phyloP scores from a whole-genome alignment of 805 yeast genomes.

The Wickerhamiella alocasiicola region DNA sequence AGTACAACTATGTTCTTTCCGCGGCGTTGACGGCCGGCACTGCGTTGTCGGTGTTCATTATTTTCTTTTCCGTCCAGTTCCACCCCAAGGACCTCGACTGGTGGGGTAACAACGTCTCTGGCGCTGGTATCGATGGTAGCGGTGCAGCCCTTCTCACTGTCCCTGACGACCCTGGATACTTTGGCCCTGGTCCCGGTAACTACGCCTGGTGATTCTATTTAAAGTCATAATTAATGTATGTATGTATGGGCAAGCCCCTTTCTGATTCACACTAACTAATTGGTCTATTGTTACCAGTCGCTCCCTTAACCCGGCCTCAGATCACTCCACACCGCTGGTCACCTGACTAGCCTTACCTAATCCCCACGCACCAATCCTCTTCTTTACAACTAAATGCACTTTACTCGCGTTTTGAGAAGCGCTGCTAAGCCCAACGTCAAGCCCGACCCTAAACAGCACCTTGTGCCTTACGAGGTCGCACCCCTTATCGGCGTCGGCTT shows the following conservation, averaged over 20 bases:
- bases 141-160: constrained; percentile 11
- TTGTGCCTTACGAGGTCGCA: constrained; percentile 20
- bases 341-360: not conserved
- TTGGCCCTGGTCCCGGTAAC: constrained; percentile 22
- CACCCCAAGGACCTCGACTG: constrained; percentile 34
- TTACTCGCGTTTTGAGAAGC: constrained; percentile 19
- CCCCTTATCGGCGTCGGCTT: constrained; percentile 20
- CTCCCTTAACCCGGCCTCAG: not conserved
- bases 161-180: constrained; percentile 21
- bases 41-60: constrained; percentile 45
- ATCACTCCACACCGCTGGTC: not conserved
- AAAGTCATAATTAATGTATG: no score
- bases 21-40: constrained; percentile 48
- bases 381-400: constrained; percentile 16
- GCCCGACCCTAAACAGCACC: constrained; percentile 11
- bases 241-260: no score
- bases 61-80: constrained; percentile 40
- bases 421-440: constrained; percentile 11
- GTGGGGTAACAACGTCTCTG: constrained; percentile 46
- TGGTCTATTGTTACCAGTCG: not conserved
- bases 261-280: no score
- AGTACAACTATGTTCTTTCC: constrained; percentile 39
- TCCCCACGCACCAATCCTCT: not conserved
- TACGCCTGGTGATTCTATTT: constrained; percentile 3
- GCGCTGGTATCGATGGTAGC: constrained; percentile 18